Conservation (phyloP, 2,329 filamentous ascomycete species). For the Botrytis elliptica region DNA sequence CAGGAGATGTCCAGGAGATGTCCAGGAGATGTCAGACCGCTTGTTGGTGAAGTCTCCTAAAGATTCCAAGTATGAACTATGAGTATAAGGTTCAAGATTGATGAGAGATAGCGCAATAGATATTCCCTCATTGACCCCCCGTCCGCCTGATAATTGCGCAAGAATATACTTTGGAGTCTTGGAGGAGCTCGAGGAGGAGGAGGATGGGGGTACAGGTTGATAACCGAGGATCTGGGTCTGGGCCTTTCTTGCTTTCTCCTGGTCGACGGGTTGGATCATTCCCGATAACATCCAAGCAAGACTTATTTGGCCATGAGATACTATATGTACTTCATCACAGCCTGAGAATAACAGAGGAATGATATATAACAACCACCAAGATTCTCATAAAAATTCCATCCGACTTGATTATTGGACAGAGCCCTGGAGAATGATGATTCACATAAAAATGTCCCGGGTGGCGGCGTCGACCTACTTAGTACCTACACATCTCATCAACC, state of each 20-base stretch:
- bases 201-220: neutral
- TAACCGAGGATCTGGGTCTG: neutral
- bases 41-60: neutral
- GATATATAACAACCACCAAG: neutral
- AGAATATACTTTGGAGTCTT: neutral
- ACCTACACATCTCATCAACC: neutral
- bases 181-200: neutral
- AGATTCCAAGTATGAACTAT: neutral
- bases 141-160: neutral
- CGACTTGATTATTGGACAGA: neutral
- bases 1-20: neutral
- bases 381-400: neutral
- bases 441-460: neutral
- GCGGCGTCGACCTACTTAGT: neutral
- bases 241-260: neutral
- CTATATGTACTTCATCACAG: no score
- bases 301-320: neutral
- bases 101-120: neutral
- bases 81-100: neutral
- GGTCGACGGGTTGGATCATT: neutral
- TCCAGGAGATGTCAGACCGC: conserved; percentile 7
- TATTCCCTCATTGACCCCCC: neutral
- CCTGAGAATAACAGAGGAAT: neutral
- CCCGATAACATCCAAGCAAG: neutral
- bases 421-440: neutral